A percentile compares a stretch with the other conserved stretches of the same genome.
These are phyloP conservation scores for Nigrograna mackinnonii DNA, from an alignment of 2,329 filamentous ascomycete genomes.

Conservation along the genomic window DNA sequence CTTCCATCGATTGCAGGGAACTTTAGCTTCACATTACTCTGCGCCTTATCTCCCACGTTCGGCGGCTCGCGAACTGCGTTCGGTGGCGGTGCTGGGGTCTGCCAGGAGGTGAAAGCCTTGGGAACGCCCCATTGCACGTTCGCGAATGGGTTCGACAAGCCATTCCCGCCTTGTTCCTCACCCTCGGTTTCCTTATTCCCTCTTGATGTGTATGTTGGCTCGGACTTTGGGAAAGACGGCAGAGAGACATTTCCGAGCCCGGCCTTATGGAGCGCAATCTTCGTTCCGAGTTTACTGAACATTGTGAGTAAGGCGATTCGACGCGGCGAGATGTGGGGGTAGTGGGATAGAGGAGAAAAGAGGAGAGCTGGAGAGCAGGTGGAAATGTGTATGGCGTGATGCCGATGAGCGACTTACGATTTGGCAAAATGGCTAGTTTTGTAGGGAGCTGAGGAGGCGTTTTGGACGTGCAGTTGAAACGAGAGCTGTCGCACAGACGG, in stretches of 20 bases:
- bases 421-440: slow-evolving; percentile 15
- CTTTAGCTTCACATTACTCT: slow-evolving; percentile 30
- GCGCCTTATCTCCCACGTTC: slow-evolving; percentile 26
- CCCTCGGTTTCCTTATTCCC: slow-evolving; percentile 20
- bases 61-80: slow-evolving; percentile 30
- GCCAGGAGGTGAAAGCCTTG: slow-evolving; percentile 37
- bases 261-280: slow-evolving; percentile 61
- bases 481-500: slow-evolving; percentile 28
- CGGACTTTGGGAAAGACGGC: slow-evolving; percentile 21
- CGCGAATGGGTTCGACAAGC: slow-evolving; percentile 37
- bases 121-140: slow-evolving; percentile 35
- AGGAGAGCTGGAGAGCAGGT: background rate
- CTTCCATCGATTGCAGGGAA: slow-evolving; percentile 34
- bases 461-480: slow-evolving; percentile 27
- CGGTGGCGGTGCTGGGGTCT: slow-evolving; percentile 30
- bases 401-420: slow-evolving; percentile 12
- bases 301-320: slow-evolving; percentile 38
- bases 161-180: slow-evolving; percentile 17
- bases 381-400: background rate
- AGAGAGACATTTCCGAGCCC: slow-evolving; percentile 58
- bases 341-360: background rate
- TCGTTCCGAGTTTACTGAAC: slow-evolving; percentile 61
- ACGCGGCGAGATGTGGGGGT: background rate
- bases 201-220: slow-evolving; percentile 32
- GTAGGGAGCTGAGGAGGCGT: slow-evolving; percentile 17